Evolutionary conservation across 2,329 filamentous ascomycete species (phyloP).

Genomic region (Fusarium virguliforme): DNA sequence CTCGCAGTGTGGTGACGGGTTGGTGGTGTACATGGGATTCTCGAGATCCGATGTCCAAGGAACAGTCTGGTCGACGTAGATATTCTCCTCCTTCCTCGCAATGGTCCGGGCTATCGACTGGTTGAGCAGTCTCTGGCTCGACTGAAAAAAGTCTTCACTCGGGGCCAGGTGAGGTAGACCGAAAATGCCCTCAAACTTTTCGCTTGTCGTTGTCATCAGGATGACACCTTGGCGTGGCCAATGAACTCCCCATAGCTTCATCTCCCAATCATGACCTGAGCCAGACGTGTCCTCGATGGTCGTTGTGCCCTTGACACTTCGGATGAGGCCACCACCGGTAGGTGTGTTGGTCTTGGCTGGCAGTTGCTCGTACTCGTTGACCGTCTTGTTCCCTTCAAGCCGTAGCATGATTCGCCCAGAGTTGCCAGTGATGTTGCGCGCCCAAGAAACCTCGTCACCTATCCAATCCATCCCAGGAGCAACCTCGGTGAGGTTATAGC

Average conservation of each 20-base stretch:
- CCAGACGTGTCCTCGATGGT: slow-evolving; percentile 80
- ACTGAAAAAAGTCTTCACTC: slow-evolving; percentile 68
- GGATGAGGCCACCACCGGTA: slow-evolving; percentile 69
- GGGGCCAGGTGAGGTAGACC: slow-evolving; percentile 87
- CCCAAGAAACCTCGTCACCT: slow-evolving; percentile 73
- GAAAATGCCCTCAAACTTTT: slow-evolving; percentile 95
- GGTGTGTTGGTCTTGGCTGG: slow-evolving; percentile 54
- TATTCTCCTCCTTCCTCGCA: slow-evolving; percentile 72
- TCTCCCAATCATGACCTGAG: slow-evolving; percentile 81
- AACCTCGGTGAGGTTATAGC: slow-evolving; percentile 76
- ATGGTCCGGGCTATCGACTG: slow-evolving; percentile 79
- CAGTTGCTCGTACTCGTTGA: slow-evolving; percentile 62
- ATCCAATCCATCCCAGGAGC: slow-evolving; percentile 78
- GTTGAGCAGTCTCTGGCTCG: slow-evolving; percentile 78
- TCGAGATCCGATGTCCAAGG: slow-evolving; percentile 84
- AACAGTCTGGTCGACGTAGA: slow-evolving; percentile 71
- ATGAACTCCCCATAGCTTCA: slow-evolving; percentile 87
- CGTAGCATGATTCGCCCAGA: slow-evolving; percentile 80
- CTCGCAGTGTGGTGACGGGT: slow-evolving; percentile 84
- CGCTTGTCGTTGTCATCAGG: slow-evolving; percentile 89
- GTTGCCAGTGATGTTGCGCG: slow-evolving; percentile 83
- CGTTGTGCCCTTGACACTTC: slow-evolving; percentile 79
- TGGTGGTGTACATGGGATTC: slow-evolving; percentile 70
- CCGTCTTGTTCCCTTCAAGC: slow-evolving; percentile 70
- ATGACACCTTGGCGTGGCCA: slow-evolving; percentile 86